phyloP scores from a whole-genome alignment of 371 early-diverging fungal genomes.

The Mucor plumbeus region DNA sequence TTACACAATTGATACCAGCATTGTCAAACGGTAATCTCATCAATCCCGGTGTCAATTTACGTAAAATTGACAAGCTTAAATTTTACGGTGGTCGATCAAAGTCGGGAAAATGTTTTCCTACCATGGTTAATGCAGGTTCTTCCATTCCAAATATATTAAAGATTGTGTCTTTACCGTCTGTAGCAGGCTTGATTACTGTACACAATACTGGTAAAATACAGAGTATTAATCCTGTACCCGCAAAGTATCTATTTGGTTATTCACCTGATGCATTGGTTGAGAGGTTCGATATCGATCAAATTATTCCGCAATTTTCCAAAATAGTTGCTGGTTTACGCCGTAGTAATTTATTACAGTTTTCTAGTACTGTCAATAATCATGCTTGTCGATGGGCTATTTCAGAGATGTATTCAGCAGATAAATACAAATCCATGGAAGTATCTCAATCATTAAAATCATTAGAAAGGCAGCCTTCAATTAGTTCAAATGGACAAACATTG shows the following conservation, averaged over 20 bases:
- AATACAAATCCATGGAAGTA: constrained; percentile 11
- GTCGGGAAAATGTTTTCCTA: constrained; percentile 62
- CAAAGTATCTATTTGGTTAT: constrained; percentile 75
- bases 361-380: constrained; percentile 32
- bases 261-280: constrained; percentile 53
- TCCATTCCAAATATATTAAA: constrained; percentile 22
- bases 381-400: constrained; percentile 44
- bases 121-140: constrained; percentile 45
- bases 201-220: constrained; percentile 62
- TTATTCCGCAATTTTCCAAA: constrained; percentile 65
- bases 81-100: constrained; percentile 66
- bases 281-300: constrained; percentile 51
- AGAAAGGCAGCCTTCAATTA: constrained; percentile 22
- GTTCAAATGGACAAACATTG: constrained; percentile 26
- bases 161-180: constrained; percentile 67
- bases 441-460: constrained; percentile 19
- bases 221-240: constrained; percentile 69
- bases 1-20: constrained; percentile 55
- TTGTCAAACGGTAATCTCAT: constrained; percentile 44
- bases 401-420: constrained; percentile 14
- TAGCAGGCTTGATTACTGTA: constrained; percentile 70
- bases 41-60: constrained; percentile 46
- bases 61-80: constrained; percentile 55
- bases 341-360: constrained; percentile 24
- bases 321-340: constrained; percentile 28